Percentiles rank a stretch among this genome's conserved stretches.
Conservation (phyloP, 306 rosid species). For the Erythrophleum fordii region DNA sequence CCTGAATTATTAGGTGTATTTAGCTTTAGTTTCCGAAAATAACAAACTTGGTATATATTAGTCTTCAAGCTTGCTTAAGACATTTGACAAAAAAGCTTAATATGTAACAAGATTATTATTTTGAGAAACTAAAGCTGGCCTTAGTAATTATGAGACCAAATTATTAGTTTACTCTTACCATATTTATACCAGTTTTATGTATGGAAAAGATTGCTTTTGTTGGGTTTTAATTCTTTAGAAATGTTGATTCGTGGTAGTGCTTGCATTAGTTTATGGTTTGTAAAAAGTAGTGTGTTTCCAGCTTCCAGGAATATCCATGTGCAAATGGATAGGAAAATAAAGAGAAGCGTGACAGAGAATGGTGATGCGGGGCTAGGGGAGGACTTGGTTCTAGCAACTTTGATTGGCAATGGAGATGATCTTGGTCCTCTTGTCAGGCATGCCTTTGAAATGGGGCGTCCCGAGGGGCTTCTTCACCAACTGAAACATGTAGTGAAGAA, state of each 20-base stretch:
- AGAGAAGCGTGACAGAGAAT: conserved; percentile 58
- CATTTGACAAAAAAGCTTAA: too few relatives aligned
- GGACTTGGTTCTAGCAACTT: conserved; percentile 82
- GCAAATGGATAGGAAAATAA: conserved; percentile 62
- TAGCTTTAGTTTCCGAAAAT: not conserved
- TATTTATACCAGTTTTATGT: not conserved
- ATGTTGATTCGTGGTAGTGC: not conserved
- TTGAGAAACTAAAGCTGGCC: not conserved
- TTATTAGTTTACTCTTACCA: not conserved
- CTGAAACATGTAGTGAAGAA: conserved; percentile 77
- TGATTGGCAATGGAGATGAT: conserved; percentile 89
- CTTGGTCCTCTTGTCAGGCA: conserved; percentile 89
- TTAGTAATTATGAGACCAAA: not conserved
- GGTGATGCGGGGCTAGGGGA: conserved; percentile 67
- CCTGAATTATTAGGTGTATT: not conserved
- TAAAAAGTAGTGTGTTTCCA: conserved; percentile 31
- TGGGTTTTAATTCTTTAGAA: not conserved
- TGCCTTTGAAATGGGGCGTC: conserved; percentile 89
- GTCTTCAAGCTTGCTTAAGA: too few relatives aligned
- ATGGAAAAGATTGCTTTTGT: not conserved
- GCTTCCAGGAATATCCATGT: conserved; percentile 34
- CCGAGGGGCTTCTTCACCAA: conserved; percentile 83
- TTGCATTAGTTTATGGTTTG: conserved; percentile 1
- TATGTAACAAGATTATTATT: not conserved
- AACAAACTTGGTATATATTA: not conserved